Conservation (phyloP, 2,329 filamentous ascomycete species). For the Aspergillus arachidicola region DNA sequence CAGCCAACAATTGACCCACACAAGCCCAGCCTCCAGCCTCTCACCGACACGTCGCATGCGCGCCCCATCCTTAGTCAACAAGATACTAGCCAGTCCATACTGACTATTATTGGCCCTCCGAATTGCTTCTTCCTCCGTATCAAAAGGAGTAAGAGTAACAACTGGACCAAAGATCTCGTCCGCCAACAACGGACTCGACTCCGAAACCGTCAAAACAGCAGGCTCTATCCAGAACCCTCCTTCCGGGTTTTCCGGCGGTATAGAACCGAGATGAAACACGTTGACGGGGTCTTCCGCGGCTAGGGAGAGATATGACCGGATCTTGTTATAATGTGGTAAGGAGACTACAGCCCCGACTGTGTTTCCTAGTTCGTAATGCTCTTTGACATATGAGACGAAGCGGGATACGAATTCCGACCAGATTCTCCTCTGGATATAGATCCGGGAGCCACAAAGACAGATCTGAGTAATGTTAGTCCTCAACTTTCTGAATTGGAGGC, state of each 20-base stretch:
- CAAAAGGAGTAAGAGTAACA: conserved; percentile 53
- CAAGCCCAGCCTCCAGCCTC: conserved; percentile 59
- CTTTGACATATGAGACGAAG: conserved; percentile 55
- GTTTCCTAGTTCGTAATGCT: conserved; percentile 63
- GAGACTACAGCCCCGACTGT: conserved; percentile 47
- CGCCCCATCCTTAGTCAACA: conserved; percentile 63
- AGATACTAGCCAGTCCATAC: conserved; percentile 62
- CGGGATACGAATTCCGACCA: conserved; percentile 62
- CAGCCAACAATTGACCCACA: conserved; percentile 40
- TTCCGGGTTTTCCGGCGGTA: conserved; percentile 45
- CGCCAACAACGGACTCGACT: conserved; percentile 52
- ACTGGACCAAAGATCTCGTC: conserved; percentile 58
- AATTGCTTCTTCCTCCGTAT: conserved; percentile 55
- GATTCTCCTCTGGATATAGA: conserved; percentile 65
- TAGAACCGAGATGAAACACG: conserved; percentile 57
- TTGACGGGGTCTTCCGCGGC: conserved; percentile 58
- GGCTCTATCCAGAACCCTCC: conserved; percentile 66
- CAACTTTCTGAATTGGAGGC: neutral
- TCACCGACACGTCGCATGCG: conserved; percentile 61
- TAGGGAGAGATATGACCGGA: conserved; percentile 58
- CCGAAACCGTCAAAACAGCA: conserved; percentile 52
- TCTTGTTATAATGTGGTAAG: conserved; percentile 50
- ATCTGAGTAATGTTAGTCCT: conserved; percentile 11
- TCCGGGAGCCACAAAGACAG: conserved; percentile 64
- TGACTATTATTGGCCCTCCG: conserved; percentile 54